phyloP scores from a whole-genome alignment of 768 basidiomycete species.

The Mycena chlorophos region DNA sequence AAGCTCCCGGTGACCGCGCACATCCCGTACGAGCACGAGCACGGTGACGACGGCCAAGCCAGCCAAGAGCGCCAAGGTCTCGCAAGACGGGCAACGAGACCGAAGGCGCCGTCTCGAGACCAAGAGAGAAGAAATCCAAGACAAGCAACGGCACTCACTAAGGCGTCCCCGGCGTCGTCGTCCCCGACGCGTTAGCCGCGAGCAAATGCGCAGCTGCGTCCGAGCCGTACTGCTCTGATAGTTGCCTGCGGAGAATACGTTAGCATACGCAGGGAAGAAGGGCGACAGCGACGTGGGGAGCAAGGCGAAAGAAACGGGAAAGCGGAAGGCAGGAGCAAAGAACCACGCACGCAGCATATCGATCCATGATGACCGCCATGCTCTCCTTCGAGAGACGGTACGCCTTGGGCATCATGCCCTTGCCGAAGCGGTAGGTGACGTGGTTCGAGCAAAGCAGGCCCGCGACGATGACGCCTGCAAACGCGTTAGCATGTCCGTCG shows the following conservation, averaged over 20 bases:
- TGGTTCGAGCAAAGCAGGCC: conserved; percentile 78
- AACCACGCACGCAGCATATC: conserved; percentile 63
- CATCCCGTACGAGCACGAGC: too few species aligned
- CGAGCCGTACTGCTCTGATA: conserved; percentile 68
- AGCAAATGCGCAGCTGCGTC: conserved; percentile 58
- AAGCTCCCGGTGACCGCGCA: too few species aligned
- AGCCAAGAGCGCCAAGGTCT: too few species aligned
- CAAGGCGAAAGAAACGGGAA: conserved; percentile 7
- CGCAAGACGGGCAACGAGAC: too few species aligned
- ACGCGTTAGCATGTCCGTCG: not conserved
- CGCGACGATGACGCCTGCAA: conserved; percentile 50
- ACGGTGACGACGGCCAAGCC: too few species aligned
- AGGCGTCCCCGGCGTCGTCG: not conserved
- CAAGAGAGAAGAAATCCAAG: too few species aligned
- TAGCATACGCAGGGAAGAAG: not conserved
- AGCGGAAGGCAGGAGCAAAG: not conserved
- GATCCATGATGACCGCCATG: conserved; percentile 84
- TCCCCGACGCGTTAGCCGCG: conserved; percentile 40
- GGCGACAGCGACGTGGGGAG: not conserved
- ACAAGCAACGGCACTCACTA: not conserved
- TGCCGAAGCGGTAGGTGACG: conserved; percentile 83
- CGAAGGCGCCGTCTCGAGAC: too few species aligned
- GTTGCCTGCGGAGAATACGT: conserved; percentile 48
- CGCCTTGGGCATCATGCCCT: conserved; percentile 86
- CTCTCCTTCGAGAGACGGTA: conserved; percentile 70